Evolutionary conservation across 1,139 yeast species (phyloP).

Genomic region (Lipomyces yarrowii): DNA sequence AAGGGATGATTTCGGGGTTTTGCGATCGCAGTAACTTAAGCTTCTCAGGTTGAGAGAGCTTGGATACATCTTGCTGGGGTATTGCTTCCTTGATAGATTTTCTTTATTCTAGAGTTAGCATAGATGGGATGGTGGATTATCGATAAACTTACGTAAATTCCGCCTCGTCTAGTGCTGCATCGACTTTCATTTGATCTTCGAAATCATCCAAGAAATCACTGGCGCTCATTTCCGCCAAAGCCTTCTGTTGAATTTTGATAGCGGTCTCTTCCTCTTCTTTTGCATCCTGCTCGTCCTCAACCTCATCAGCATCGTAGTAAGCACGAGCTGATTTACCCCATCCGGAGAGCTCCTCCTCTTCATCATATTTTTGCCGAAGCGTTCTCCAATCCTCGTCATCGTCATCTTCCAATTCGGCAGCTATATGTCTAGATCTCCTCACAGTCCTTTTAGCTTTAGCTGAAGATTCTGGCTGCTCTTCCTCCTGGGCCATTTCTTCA

Average conservation of each 20-base stretch:
- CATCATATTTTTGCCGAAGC: constrained; percentile 49
- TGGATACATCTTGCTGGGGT: constrained; percentile 25
- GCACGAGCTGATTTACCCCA: constrained; percentile 81
- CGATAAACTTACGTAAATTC: constrained; percentile 7
- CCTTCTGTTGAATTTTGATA: constrained; percentile 80
- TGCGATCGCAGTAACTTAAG: constrained; percentile 55
- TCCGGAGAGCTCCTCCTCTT: constrained; percentile 57
- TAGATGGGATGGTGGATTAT: neutral
- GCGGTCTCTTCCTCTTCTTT: constrained; percentile 87
- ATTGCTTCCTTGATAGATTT: constrained; percentile 25
- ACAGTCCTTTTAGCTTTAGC: constrained; percentile 29
- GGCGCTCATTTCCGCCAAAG: constrained; percentile 65
- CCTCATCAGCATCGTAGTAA: constrained; percentile 81
- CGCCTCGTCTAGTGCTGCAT: constrained; percentile 34
- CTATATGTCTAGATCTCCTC: neutral
- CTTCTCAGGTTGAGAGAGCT: constrained; percentile 44
- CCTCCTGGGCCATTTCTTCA: constrained; percentile 1
- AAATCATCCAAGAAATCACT: constrained; percentile 39
- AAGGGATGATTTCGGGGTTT: constrained; percentile 84
- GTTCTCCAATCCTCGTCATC: constrained; percentile 36
- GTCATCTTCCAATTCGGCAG: constrained; percentile 34
- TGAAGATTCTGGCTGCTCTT: constrained; percentile 24
- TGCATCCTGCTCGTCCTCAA: constrained; percentile 76
- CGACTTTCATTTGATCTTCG: constrained; percentile 39
- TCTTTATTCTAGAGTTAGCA: neutral